These are phyloP conservation scores for Simplicillium aogashimaense DNA, from an alignment of 2,329 filamentous ascomycete genomes.

Conservation along the genomic window DNA sequence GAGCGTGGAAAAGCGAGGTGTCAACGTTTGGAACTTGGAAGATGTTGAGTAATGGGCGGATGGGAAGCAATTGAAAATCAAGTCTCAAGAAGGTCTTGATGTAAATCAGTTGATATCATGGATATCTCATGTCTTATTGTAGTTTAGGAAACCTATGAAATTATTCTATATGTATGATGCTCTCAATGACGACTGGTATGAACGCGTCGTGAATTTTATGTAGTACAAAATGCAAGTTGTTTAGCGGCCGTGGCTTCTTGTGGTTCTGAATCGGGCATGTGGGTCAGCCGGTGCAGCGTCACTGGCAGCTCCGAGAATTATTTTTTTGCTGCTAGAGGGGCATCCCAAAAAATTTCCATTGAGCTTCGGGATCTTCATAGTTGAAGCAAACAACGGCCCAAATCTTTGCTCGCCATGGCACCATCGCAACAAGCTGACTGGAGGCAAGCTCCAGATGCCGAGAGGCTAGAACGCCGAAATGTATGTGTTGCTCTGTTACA, in stretches of 20 bases:
- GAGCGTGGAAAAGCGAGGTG: conserved; percentile 38
- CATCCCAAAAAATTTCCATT: conserved; percentile 18
- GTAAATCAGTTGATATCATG: too few relatives aligned
- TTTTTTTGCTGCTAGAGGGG: conserved; percentile 15
- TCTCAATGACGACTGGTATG: too few relatives aligned
- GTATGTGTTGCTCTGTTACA: conserved; percentile 24
- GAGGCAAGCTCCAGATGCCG: conserved; percentile 32
- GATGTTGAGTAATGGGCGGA: conserved; percentile 29
- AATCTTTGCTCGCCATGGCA: conserved; percentile 16
- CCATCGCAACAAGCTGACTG: conserved; percentile 22
- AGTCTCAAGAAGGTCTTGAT: too few relatives aligned
- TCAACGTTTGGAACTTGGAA: conserved; percentile 39
- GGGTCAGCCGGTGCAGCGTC: too few relatives aligned
- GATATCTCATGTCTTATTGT: too few relatives aligned
- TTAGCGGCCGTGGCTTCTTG: too few relatives aligned
- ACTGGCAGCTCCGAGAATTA: conserved; percentile 3
- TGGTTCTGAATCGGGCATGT: not conserved
- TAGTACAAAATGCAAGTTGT: too few relatives aligned
- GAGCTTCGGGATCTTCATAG: conserved; percentile 4
- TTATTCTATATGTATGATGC: too few relatives aligned
- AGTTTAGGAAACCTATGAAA: too few relatives aligned
- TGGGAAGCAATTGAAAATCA: too few relatives aligned
- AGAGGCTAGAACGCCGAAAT: conserved; percentile 52
- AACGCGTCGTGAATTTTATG: too few relatives aligned
- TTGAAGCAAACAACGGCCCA: conserved; percentile 3